Percentiles rank a stretch among this genome's conserved stretches.
phyloP scores from a whole-genome alignment of 768 basidiomycete species.

The Suillus subalutaceus region DNA sequence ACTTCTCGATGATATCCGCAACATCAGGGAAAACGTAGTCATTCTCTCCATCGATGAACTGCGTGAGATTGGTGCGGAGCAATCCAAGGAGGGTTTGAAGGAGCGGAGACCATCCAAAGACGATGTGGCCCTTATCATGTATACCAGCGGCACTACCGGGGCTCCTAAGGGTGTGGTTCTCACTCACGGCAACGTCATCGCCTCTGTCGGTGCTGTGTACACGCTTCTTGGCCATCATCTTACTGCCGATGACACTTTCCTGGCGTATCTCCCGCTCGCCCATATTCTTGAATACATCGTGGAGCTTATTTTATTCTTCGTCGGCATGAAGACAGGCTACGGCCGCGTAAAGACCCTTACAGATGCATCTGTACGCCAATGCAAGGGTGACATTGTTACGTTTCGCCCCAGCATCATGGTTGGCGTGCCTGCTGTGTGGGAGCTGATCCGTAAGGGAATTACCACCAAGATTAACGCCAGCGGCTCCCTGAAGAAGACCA shows the following conservation, averaged over 20 bases:
- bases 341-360: conserved; percentile 96
- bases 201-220: conserved; percentile 83
- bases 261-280: conserved; percentile 92
- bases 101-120: conserved; percentile 50
- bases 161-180: conserved; percentile 94
- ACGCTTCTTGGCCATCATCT: conserved; percentile 64
- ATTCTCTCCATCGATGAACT: conserved; percentile 73
- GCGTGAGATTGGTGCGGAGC: conserved; percentile 61
- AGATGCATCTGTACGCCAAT: conserved; percentile 87
- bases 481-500: conserved; percentile 64
- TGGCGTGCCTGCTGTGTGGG: conserved; percentile 97
- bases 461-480: conserved; percentile 73
- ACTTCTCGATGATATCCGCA: conserved; percentile 61
- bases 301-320: conserved; percentile 74
- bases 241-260: conserved; percentile 43
- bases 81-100: conserved; percentile 54
- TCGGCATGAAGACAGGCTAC: conserved; percentile 84
- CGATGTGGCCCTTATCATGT: conserved; percentile 73
- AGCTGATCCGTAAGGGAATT: conserved; percentile 95
- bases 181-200: conserved; percentile 83
- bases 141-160: conserved; percentile 90
- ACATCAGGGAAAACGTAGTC: conserved; percentile 57
- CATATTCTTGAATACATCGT: conserved; percentile 97
- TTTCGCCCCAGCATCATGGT: conserved; percentile 90
- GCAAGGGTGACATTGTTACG: conserved; percentile 82